Conservation (phyloP, 1,284 basidiomycete genomes). For the Peniophora sp. region DNA sequence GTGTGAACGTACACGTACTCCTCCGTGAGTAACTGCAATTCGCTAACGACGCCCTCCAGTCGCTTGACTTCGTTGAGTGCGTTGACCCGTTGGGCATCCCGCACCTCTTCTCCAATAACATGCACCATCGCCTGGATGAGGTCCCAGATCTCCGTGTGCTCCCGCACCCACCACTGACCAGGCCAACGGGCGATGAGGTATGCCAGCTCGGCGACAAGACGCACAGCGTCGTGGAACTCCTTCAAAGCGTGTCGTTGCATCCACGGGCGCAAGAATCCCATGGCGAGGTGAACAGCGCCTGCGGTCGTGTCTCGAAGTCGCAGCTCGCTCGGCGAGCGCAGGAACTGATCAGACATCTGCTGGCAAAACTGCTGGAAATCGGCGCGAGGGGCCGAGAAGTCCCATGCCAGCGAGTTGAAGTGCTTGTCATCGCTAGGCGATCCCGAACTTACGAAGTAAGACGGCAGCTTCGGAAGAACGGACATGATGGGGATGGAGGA, state of each 20-base stretch:
- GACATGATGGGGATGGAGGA: constrained; percentile 59
- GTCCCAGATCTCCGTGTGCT: constrained; percentile 50
- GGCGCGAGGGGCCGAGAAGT: constrained; percentile 47
- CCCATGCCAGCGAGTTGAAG: constrained; percentile 48
- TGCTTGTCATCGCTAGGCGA: constrained; percentile 26
- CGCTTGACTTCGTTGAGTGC: constrained; percentile 32
- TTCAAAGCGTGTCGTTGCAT: constrained; percentile 43
- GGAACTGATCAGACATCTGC: constrained; percentile 55
- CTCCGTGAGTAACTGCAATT: constrained; percentile 36
- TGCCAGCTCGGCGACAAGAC: constrained; percentile 43
- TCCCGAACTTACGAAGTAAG: constrained; percentile 48
- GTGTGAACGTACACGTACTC: constrained; percentile 20
- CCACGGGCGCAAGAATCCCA: constrained; percentile 60
- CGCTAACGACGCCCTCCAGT: constrained; percentile 41
- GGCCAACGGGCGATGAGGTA: constrained; percentile 63
- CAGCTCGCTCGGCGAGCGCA: constrained; percentile 41
- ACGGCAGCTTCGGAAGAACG: constrained; percentile 57
- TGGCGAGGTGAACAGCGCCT: constrained; percentile 56
- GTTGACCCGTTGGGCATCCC: constrained; percentile 36
- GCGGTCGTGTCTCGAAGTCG: constrained; percentile 57
- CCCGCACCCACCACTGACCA: constrained; percentile 51
- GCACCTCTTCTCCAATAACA: constrained; percentile 56
- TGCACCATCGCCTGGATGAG: constrained; percentile 49
- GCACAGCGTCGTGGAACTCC: constrained; percentile 41
- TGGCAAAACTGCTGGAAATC: constrained; percentile 65